Base-by-base conservation (phyloP, 345 rosid genomes). In the Eucalyptus erythrocorys region DNA sequence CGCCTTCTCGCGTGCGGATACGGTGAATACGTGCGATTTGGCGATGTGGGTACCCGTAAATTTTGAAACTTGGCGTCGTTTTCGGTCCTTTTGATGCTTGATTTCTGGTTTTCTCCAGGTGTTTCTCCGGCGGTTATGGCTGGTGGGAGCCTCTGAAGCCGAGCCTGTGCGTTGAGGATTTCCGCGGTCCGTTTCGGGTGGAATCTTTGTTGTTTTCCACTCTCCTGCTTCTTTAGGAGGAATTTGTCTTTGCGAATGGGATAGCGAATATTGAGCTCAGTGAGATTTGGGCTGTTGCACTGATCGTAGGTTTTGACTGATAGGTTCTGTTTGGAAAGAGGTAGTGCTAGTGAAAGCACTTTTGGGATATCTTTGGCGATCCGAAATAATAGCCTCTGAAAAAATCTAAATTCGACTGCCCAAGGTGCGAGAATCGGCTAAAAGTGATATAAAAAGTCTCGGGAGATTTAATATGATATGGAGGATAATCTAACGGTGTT, bases 401-500 rank as follows among this genome's bases (percentile, higher is more conserved):
- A 76, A 76, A 76, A 40, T 76, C 47, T 40, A 1, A 21, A 26
- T 12, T 40, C 9, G 30, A 37, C 82, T 76, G 82, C 27, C 24
- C 2, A 2, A 37, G 47, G 82, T 37, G 27, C 0, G 47, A 11
- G 84, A 76, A 21, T 22, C 4, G 30, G 47, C 15, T 40, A 1
- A 10, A 71, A 1, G 5, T 21, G 82, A 76, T 21, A 40, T 76
- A 76, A 76, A 76, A 76, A 76, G 82, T 76, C 30, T 76, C 12
- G 2, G 47, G 47, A 21, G 82, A 76, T 76, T 37, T 87, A 87
- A 45, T 48, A 49, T 45, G 51, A 55, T 16, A 94, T 96, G 98
- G 97, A 96, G 92, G 93, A 92, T 87, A 92, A 88, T 26, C 86
- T 40, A 22, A 88, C 84, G 43, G 13, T 89, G 49, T 87, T 96